Percentiles rank a stretch among this genome's conserved stretches.
Evolutionary conservation across 768 basidiomycete species (phyloP).

Genomic region (Boletus pseudopeckii): DNA sequence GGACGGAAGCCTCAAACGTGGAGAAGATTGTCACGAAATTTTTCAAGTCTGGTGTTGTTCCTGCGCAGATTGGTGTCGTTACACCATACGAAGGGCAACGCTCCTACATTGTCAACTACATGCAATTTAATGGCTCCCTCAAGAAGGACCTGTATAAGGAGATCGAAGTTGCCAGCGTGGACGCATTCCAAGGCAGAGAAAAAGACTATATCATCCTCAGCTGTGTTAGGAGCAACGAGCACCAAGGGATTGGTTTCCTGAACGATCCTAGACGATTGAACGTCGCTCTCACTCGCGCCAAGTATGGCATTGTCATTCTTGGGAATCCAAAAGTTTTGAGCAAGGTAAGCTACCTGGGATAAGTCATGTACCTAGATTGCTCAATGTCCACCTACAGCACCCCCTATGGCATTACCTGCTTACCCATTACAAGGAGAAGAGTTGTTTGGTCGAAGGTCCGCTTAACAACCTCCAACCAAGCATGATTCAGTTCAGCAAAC

Average conservation of each 20-base stretch:
- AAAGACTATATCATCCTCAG: slow-evolving; percentile 99
- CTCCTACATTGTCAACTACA: slow-evolving; percentile 97
- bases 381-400: slow-evolving; percentile 53
- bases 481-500: slow-evolving; percentile 99
- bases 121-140: slow-evolving; percentile 99
- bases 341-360: slow-evolving; percentile 62
- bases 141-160: slow-evolving; percentile 99
- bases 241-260: slow-evolving; percentile 98
- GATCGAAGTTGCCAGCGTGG: slow-evolving; percentile 97
- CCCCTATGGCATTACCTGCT: slow-evolving; percentile 98
- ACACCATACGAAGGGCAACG: slow-evolving; percentile 99
- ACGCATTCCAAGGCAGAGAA: slow-evolving; percentile 99
- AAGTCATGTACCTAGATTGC: slow-evolving; percentile 1
- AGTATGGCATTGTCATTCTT: slow-evolving; percentile 98
- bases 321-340: slow-evolving; percentile 99
- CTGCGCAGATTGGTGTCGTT: slow-evolving; percentile 94
- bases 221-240: slow-evolving; percentile 97
- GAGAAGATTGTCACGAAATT: slow-evolving; percentile 99
- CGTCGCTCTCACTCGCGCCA: slow-evolving; percentile 94
- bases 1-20: slow-evolving; percentile 97
- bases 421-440: slow-evolving; percentile 98
- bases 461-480: slow-evolving; percentile 94
- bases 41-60: slow-evolving; percentile 98
- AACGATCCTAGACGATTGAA: slow-evolving; percentile 96
- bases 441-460: slow-evolving; percentile 91